Conservation (phyloP, 192 early-diverging fungal genomes). For the Coemansia sp. region DNA sequence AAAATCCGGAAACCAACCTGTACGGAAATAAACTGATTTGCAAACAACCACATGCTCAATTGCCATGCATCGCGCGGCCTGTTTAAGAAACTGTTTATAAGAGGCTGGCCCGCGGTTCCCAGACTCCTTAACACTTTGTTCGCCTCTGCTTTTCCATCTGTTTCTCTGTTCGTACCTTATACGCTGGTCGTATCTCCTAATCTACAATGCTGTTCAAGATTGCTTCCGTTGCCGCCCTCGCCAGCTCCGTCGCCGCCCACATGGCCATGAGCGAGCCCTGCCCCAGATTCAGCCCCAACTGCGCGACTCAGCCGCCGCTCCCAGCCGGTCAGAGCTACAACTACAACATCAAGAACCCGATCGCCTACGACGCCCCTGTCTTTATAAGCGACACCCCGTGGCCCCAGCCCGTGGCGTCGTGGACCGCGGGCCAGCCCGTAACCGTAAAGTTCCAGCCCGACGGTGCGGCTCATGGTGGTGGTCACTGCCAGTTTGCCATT, state of each 20-base stretch:
- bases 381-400: neutral
- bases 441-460: constrained; percentile 37
- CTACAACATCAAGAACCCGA: neutral
- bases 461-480: constrained; percentile 49
- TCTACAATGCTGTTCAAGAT: neutral
- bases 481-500: constrained; percentile 60
- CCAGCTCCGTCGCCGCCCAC: neutral
- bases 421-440: constrained; percentile 38
- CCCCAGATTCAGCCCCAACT: neutral
- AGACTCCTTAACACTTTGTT: neutral
- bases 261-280: neutral
- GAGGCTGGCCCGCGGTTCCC: neutral
- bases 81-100: constrained; percentile 8
- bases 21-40: neutral
- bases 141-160: neutral
- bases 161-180: neutral
- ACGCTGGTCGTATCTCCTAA: neutral
- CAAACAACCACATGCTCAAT: neutral
- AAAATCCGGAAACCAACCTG: neutral
- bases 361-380: neutral
- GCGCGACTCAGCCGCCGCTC: neutral
- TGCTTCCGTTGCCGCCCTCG: neutral
- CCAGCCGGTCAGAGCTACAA: neutral
- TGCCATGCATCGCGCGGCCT: neutral
- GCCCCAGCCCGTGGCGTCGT: constrained; percentile 20